Evolutionary conservation across 2,329 filamentous ascomycete genomes (phyloP), one percentile per base, ranked within the genome.

Genomic region (Gremmenia infestans): DNA sequence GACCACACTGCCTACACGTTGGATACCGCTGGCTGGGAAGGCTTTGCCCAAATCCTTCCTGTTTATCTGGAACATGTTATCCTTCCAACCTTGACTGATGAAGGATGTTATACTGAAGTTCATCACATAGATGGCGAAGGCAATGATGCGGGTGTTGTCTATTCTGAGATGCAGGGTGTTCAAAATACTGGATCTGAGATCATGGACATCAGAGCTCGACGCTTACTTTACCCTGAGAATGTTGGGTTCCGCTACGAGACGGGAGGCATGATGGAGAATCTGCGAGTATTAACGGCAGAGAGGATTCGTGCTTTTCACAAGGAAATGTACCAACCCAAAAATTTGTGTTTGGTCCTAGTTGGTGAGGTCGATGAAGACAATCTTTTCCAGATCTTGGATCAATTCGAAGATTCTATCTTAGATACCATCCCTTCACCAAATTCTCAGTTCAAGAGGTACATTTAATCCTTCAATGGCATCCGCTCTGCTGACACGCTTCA

Each of bases 241-340:
- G 85, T 95, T 54, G 94, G 94, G 2, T 99, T 97, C 70, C 86
- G 93, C 56, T 97, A 97, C 65, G 94, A 99, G 73, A 99, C 94
- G n/a, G 94, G 94, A 12, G 94, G 94, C 14, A 91, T 97, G 87
- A 95, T 95, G 76, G 90, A 96, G 65, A 88, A 91, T 36, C 79
- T 99, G 50, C 86, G 94, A 43, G 85, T 91, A 3, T 76, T 99
- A 48, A 94, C 91, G 0, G 85, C 91, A 1, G 88, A 97, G 52
- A 86, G 91, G 40, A 99, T 99, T 63, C 86, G 94, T n/a, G 84
- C 87, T 56, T 99, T 97, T 67, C 94, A 99, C 72, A 86, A 86
- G 60, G 89, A 92, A 61, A 97, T 99, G 93, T 99, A 99, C 68
- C 93, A 97, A 70, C 94, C 94, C 3, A 93, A 92, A 70, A 99